Evolutionary conservation across 805 yeast genomes (phyloP), one percentile per base, ranked within the genome.

Genomic region (Candida ovalis): DNA sequence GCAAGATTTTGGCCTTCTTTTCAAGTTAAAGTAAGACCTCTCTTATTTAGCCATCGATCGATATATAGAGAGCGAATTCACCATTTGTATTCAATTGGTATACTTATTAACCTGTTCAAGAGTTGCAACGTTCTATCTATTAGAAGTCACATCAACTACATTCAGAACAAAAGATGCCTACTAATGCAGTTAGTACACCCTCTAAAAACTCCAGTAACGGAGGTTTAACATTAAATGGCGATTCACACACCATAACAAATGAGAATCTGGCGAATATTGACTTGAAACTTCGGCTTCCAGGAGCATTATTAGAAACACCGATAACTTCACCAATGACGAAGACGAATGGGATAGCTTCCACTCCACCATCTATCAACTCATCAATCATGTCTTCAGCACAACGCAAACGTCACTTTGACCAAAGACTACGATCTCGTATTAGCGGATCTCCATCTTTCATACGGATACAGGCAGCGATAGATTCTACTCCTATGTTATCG

Each of bases 361-460:
- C 45, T 17, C 18, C 45, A n/a, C 22, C 24, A 3, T 43, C 96
- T 19, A 80, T 74, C 62, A 91, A 97, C 69, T 92, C 97, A 62
- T 87, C 94, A 58, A 61, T 52, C 22, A 57, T 36, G 17, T 43
- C 50, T 2, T 23, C 50, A 2, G 17, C 40, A 4, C 33, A 30
- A 21, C 43, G 21, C 12, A 49, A 45, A 42, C 37, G 43, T 10
- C 51, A 49, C 10, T 56, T 59, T 44, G 63, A 59, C 47, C 52
- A 52, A 33, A 44, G 63, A 22, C 36, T 59, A 17, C 43, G 42
- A 28, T 59, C 63, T 5, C 53, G 58, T 30, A 51, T 56, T 18
- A 52, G 55, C 24, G 33, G 45, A 7, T 45, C 51, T 1, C 33
- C 52, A 25, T 17, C 45, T 5, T 25, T 3, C 8, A 7, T 25